Base-by-base conservation (phyloP, 148 eudicot species). In the Vaccinium darrowii region DNA sequence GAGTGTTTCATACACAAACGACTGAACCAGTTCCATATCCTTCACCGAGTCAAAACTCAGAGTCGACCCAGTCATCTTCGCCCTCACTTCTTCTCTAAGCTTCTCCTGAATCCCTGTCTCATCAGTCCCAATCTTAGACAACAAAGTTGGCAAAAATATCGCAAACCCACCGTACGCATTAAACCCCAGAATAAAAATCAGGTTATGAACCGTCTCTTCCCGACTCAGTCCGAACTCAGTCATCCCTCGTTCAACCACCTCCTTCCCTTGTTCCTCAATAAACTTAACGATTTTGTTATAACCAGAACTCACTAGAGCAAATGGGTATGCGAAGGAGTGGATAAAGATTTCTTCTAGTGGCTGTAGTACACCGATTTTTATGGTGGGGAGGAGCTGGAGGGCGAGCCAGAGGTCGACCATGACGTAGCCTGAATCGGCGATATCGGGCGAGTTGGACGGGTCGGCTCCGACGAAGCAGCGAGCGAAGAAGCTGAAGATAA, bases 81-180 rank as follows among this genome's bases (percentile, higher is more conserved):
- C 86, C 56, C 94, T 85, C 1, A 94, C 97, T 69, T 96, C 99
- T 53, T 92, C 81, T 10, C 89, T 86, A 5, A 94, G 84, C 51
- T 81, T 90, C 1, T 89, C 84, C 50, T 93, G 97, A 3, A 92
- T 27, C 67, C 86, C 94, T 2, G 82, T 82, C 19, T 86, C 71
- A 14, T 92, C 90, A 5, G 58, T 21, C 9, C 88, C 98, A 1
- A 96, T 86, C 0, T 51, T 81, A 1, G 51, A 69, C 21, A 94
- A 49, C 62, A 94, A 73, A 0, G 80, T 36, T 0, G 91, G 97
- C 5, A 96, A 79, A 81, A 93, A 93, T 16, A 92, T 33, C 1
- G 91, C 86, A 85, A 91, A 91, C 15, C 99, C 99, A 0, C 99
- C 99, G 14, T 81, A 94, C 0, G 97, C 99, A 56, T 96, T 96